Conservation (phyloP, 805 yeast species). For the Kazachstania taianensis region DNA sequence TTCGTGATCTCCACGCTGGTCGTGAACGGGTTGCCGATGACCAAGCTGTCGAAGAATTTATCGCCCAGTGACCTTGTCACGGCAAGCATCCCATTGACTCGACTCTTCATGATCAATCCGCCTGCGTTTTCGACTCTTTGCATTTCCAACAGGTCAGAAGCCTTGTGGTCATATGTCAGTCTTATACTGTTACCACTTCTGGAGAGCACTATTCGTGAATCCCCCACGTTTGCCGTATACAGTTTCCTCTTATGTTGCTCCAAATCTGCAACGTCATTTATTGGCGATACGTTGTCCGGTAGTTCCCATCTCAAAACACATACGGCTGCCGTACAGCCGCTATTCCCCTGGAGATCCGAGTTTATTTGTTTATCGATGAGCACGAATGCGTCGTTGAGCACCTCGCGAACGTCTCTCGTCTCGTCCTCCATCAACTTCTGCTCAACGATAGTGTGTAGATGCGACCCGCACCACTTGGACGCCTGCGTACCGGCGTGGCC, state of each 20-base stretch:
- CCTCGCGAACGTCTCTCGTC: slow-evolving; percentile 48
- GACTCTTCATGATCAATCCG: slow-evolving; percentile 77
- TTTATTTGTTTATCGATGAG: slow-evolving; percentile 65
- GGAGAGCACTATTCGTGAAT: slow-evolving; percentile 71
- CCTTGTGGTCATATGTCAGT: slow-evolving; percentile 88
- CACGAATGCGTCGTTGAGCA: slow-evolving; percentile 58
- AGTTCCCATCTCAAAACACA: slow-evolving; percentile 83
- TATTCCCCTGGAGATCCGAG: slow-evolving; percentile 51
- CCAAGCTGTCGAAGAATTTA: slow-evolving; percentile 80
- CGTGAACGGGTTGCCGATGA: slow-evolving; percentile 85
- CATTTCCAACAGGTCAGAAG: slow-evolving; percentile 69
- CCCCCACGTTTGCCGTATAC: slow-evolving; percentile 94
- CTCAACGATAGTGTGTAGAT: slow-evolving; percentile 62
- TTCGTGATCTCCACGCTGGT: slow-evolving; percentile 65
- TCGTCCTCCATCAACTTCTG: slow-evolving; percentile 42
- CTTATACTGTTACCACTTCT: slow-evolving; percentile 69
- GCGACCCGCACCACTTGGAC: slow-evolving; percentile 90
- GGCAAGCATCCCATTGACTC: slow-evolving; percentile 94
- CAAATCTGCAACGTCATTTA: slow-evolving; percentile 14
- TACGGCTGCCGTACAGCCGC: slow-evolving; percentile 95
- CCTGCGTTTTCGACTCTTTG: slow-evolving; percentile 69
- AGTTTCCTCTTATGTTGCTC: slow-evolving; percentile 56
- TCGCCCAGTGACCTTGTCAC: slow-evolving; percentile 92
- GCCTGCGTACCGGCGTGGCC: slow-evolving; percentile 95
- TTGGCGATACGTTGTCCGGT: slow-evolving; percentile 22